Base-by-base conservation (phyloP, 768 basidiomycete genomes). In the Grammothele lineata region DNA sequence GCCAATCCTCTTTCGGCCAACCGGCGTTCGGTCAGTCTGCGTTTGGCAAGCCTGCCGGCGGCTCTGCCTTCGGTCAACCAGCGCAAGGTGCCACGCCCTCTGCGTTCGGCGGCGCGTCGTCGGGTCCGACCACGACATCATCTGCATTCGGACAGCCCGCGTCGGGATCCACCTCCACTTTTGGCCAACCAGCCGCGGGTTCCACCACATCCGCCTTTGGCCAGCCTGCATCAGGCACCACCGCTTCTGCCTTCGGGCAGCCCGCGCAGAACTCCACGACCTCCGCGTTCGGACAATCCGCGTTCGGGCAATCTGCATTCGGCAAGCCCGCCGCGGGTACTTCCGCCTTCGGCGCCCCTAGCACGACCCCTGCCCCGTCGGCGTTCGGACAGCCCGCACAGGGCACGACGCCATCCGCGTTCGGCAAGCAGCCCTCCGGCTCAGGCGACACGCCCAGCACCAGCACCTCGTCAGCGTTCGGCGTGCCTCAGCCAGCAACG, bases 181-280 rank as follows among this genome's bases (percentile, higher is more conserved):
- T 58, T 42, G 50, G 54, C 5, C 30, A 39, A 4, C 42, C 55
- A 3, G 43, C 43, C 1, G 17, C 32, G 10, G 40, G 32, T 1
- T 39, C 33, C 25, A 50, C 54, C 1, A 45, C 57, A 3, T 70
- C 75, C 12, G 68, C 70, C n/a, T 70, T 71, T 7, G 69, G 68
- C 48, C 61, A 71, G 21, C 34, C 61, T 15, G 21, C 61, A 22
- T 58, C 40, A 57, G 64, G 6, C 5, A 49, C 56, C 4, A 37
- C 53, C 3, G n/a, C n/a, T n/a, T 68, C 71, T 21, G 64, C 57
- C 3, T 75, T 76, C 45, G 68, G 67, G 5, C 67, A 72, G 38
- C 57, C 71, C 9, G 48, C 43, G 47, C 3, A 38, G 19, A 38
- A 46, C 1, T 61, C 44, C 7, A 42, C 51, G 3, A 43, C 53